A percentile compares a stretch with the other conserved stretches of the same genome.
phyloP scores from a whole-genome alignment of 129 eudicot genomes.

The Saussurea involucrata region DNA sequence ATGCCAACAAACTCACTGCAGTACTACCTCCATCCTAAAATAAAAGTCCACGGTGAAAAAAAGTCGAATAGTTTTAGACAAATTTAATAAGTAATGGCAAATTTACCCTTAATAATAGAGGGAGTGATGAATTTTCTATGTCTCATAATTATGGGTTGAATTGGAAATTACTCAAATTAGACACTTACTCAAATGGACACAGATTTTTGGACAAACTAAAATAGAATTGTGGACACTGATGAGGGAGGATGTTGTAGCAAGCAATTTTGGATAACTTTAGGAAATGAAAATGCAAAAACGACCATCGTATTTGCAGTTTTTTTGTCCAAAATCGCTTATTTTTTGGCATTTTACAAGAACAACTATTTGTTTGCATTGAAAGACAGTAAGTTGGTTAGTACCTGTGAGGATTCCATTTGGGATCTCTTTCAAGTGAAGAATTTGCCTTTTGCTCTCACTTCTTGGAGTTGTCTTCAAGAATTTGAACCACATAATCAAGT shows the following conservation, averaged over 20 bases:
- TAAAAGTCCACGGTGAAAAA: neutral
- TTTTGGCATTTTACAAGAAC: neutral
- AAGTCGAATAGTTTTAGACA: neutral
- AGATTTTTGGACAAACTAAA: neutral
- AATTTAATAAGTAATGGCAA: neutral
- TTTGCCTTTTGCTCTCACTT: conserved; percentile 17
- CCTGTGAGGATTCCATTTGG: conserved; percentile 40
- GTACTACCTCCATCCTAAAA: neutral
- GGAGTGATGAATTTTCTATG: neutral
- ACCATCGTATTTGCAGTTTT: neutral
- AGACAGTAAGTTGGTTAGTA: neutral
- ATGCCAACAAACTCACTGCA: neutral
- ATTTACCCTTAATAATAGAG: neutral
- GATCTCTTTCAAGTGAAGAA: conserved; percentile 12
- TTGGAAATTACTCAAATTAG: neutral
- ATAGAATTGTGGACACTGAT: neutral
- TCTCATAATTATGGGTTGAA: neutral
- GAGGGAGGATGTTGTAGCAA: neutral
- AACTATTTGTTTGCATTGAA: neutral
- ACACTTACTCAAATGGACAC: neutral
- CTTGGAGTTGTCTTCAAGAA: conserved; percentile 10
- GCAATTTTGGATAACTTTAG: neutral
- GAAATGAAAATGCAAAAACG: neutral
- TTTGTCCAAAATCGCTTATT: neutral
- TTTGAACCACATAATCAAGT: conserved; percentile 8